Evolutionary conservation across 805 yeast species (phyloP), one percentile per base, ranked within the genome.

Genomic region (Saturnispora dispora): DNA sequence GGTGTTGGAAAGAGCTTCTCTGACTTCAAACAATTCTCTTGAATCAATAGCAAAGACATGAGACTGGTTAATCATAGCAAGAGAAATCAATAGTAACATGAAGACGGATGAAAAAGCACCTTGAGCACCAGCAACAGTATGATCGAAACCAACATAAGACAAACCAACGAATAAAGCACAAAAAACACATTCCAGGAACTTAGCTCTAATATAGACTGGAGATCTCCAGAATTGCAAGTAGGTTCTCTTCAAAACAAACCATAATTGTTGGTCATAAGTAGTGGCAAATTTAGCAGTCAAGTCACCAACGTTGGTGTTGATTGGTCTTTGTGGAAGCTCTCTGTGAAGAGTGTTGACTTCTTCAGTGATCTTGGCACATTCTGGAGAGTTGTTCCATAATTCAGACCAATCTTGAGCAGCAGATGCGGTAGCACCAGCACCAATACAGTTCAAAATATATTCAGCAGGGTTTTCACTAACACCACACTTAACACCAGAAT

Each of bases 391-490:
- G 17, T 59, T 62, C 93, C 93, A 85, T 10, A 80, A 70, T 9
- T 81, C 80, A 63, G 74, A 72, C 81, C 85, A 85, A 64, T 85
- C 84, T 52, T 73, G 74, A 43, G 65, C 62, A 37, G 78, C 77
- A 50, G 72, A 65, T 10, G 88, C 84, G 50, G 88, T 83, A 7
- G 90, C 88, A 64, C 88, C 90, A 36, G 90, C 90, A 58, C 91
- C 91, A 64, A 85, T 82, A 60, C 81, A 81, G 55, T 81, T 80
- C 60, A 83, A 70, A 66, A 83, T 82, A 70, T 83, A 83, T 66
- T 83, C 89, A 48, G 88, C 89, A 48, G 89, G 89, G 56, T 83
- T 83, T 52, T 81, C 88, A 46, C 73, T 71, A 8, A 65, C 68
- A 50, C 74, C 78, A 72, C 91, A 85, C 50, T 76, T 72, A 53